These are phyloP conservation scores for Microsporum canis DNA, from an alignment of 2,329 filamentous ascomycete species.

Conservation along the genomic window DNA sequence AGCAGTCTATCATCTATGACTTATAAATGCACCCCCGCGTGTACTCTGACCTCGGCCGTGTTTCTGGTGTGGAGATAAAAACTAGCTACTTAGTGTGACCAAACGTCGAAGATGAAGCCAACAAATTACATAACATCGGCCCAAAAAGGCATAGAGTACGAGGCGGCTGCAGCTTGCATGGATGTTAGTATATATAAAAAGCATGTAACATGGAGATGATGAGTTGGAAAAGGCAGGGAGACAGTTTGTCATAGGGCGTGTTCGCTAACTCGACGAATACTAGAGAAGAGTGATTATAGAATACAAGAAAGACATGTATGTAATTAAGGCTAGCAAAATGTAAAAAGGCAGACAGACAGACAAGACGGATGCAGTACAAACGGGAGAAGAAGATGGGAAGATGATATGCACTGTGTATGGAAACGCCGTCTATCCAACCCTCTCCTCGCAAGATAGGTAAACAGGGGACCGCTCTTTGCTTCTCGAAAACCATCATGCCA, in stretches of 20 bases:
- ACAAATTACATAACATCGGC: neutral
- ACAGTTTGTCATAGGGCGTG: neutral
- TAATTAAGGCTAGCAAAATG: neutral
- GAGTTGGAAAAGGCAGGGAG: neutral
- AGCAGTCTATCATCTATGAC: neutral
- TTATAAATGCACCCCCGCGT: neutral
- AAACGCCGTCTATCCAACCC: slow-evolving; percentile 2
- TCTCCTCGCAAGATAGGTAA: neutral
- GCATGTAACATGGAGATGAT: neutral
- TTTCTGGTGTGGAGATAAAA: neutral
- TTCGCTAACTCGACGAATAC: neutral
- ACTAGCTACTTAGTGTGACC: no score
- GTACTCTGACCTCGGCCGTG: neutral
- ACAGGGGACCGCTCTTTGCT: neutral
- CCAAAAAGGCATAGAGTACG: slow-evolving; percentile 2
- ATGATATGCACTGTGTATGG: neutral
- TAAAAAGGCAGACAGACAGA: neutral
- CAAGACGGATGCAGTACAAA: neutral
- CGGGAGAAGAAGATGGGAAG: neutral
- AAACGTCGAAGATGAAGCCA: neutral
- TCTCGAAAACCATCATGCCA: neutral
- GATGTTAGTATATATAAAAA: neutral
- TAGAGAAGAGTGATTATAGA: neutral
- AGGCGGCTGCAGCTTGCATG: neutral
- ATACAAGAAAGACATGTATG: neutral